A percentile compares a stretch with the other conserved stretches of the same genome.
Evolutionary conservation across 768 basidiomycete genomes (phyloP).

Genomic region (Amanita polypyramis): DNA sequence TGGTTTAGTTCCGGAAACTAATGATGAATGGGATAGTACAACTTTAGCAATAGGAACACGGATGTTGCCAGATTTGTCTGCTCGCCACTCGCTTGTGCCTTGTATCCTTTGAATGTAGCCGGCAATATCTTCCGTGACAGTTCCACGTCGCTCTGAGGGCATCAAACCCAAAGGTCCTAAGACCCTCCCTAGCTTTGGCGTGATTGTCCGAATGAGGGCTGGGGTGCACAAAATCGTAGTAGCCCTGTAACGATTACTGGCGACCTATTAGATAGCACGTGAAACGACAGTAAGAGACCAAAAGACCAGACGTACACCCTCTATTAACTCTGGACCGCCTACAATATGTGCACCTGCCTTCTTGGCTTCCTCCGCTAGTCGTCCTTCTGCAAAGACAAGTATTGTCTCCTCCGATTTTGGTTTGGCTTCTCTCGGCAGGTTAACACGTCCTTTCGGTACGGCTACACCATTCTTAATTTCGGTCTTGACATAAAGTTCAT

Average conservation of each 20-base stretch:
- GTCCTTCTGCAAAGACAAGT: slow-evolving; percentile 89
- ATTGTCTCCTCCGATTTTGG: slow-evolving; percentile 61
- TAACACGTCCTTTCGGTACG: slow-evolving; percentile 84
- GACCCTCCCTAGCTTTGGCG: slow-evolving; percentile 67
- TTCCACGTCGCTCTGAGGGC: slow-evolving; percentile 91
- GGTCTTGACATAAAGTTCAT: slow-evolving; percentile 75
- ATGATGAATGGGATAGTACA: slow-evolving; percentile 12
- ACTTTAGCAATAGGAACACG: slow-evolving; percentile 76
- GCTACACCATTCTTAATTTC: slow-evolving; percentile 68
- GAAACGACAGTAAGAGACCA: not conserved
- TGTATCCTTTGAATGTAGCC: slow-evolving; percentile 71
- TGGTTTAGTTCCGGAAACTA: slow-evolving; percentile 1
- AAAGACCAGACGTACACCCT: slow-evolving; percentile 46
- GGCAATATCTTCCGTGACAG: slow-evolving; percentile 83
- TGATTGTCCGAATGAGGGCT: slow-evolving; percentile 66
- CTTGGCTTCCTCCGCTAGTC: slow-evolving; percentile 72
- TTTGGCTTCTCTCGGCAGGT: slow-evolving; percentile 75
- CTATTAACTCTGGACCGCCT: slow-evolving; percentile 82
- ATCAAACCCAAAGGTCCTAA: slow-evolving; percentile 88
- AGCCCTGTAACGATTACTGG: slow-evolving; percentile 63
- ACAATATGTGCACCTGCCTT: slow-evolving; percentile 85
- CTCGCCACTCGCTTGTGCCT: slow-evolving; percentile 88
- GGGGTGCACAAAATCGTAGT: slow-evolving; percentile 82
- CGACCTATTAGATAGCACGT: slow-evolving; percentile 36
- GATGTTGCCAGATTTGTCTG: slow-evolving; percentile 79